Evolutionary conservation across 1,284 basidiomycete genomes (phyloP), one percentile per base, ranked within the genome.

Genomic region (Austroboletus novae-zelandiae): DNA sequence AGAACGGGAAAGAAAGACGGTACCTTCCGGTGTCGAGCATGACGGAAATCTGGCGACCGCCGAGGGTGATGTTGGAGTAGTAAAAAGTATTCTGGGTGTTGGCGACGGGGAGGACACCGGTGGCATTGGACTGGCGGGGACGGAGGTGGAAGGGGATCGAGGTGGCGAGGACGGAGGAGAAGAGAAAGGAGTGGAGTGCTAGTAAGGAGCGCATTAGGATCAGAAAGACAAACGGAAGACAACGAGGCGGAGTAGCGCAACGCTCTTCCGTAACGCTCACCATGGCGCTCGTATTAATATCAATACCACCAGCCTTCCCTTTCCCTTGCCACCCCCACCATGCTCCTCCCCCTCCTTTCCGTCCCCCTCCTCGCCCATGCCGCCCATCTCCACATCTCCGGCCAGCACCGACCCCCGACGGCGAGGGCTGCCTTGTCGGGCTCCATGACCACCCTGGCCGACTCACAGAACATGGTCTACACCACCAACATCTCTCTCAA

Each of bases 81-180:
- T 84, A 84, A 55, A 79, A 78, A 0, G 77, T 73, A 67, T 84
- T 84, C 56, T 79, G 79, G 8, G 77, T 81, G 66, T 87, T 86
- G 25, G 67, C 65, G 25, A 86, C 67, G 20, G 76, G 66, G 7
- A 80, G 51, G 17, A 70, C 58, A 27, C 61, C 53, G 36, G 44
- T 58, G 54, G 52, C 53, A 43, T 54, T 56, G 47, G 57, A 66
- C 45, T 65, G 67, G 13, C 68, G 67, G 45, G 52, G 53, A 52
- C 47, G 51, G 51, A 79, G 69, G 45, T 71, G 53, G 57, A 84
- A 77, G 11, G 82, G 80, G 48, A 84, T 62, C 53, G 64, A 71
- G 56, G 77, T 55, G 45, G 76, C 80, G 54, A 74, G 64, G 47
- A 58, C 55, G 52, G 61, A 71, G 58, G 70, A 60, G 48, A 51